Conservation (phyloP, 441 rosid genomes). For the Gossypium davidsonii region DNA sequence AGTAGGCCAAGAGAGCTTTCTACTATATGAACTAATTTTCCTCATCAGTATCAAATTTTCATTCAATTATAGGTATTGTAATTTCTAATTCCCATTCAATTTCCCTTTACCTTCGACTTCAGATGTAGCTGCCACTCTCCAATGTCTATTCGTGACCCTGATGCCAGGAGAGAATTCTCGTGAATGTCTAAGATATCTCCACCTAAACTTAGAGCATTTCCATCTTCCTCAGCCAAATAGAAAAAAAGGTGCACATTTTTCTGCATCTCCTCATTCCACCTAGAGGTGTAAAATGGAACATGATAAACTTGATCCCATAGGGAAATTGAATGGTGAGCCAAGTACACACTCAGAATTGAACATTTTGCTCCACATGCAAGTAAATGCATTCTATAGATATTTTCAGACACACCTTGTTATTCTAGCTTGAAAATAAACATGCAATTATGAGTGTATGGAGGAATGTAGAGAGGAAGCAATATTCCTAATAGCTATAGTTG, state of each 20-base stretch:
- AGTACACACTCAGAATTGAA: neutral
- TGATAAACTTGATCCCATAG: slow-evolving; percentile 3
- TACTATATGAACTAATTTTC: slow-evolving; percentile 6
- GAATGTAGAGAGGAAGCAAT: neutral
- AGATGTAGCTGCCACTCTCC: slow-evolving; percentile 93
- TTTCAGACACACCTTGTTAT: neutral
- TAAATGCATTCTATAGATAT: neutral
- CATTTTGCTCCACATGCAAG: neutral
- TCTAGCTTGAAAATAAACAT: neutral
- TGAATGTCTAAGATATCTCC: slow-evolving; percentile 32
- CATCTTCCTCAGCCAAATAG: slow-evolving; percentile 91
- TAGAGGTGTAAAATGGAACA: slow-evolving; percentile 30
- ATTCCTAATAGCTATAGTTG: neutral
- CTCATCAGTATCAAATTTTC: neutral
- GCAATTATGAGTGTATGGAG: neutral
- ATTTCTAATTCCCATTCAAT: slow-evolving; percentile 6
- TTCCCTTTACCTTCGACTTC: slow-evolving; percentile 51
- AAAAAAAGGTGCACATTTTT: slow-evolving; percentile 73
- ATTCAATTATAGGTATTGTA: neutral
- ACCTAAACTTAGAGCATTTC: slow-evolving; percentile 53
- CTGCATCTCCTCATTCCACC: slow-evolving; percentile 41
- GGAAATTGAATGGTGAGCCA: neutral
- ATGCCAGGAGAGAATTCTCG: slow-evolving; percentile 64
- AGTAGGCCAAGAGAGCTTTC: slow-evolving; percentile 5
- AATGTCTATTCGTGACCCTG: slow-evolving; percentile 67